phyloP scores from a whole-genome alignment of 208 protist genomes.

The Crithidia mellificae region DNA sequence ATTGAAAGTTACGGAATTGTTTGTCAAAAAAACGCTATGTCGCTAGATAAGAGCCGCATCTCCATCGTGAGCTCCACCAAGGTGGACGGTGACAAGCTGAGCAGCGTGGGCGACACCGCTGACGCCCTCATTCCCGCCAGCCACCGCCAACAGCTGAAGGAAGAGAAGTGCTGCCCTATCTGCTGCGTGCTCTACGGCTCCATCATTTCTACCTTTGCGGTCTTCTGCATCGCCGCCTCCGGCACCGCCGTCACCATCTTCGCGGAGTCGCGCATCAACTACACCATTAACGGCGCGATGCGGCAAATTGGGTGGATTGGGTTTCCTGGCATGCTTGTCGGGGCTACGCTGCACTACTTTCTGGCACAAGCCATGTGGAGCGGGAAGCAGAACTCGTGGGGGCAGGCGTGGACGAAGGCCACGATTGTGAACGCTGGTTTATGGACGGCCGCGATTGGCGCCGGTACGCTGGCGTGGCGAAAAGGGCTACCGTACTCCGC shows the following conservation, averaged over 20 bases:
- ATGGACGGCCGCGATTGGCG: conserved; percentile 58
- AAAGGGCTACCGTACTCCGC: conserved; percentile 52
- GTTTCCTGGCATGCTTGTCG: conserved; percentile 66
- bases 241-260: conserved; percentile 58
- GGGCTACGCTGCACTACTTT: conserved; percentile 81
- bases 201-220: conserved; percentile 53
- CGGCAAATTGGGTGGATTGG: conserved; percentile 74
- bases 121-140: conserved; percentile 31
- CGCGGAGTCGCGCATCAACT: conserved; percentile 71
- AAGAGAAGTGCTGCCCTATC: conserved; percentile 63
- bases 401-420: conserved; percentile 87
- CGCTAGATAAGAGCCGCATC: conserved; percentile 72
- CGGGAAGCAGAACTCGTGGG: conserved; percentile 74
- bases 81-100: conserved; percentile 58
- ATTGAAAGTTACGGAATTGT: background rate
- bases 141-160: conserved; percentile 22
- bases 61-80: conserved; percentile 81
- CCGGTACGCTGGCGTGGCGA: conserved; percentile 68
- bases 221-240: conserved; percentile 47
- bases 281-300: conserved; percentile 77
- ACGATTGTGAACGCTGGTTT: conserved; percentile 62
- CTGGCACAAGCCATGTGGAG: conserved; percentile 88
- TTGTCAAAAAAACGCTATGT: conserved; percentile 19
- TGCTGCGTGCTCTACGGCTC: conserved; percentile 80
- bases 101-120: conserved; percentile 46